Conservation (phyloP, 164 flowering plant genomes). For the Vitis riparia region DNA sequence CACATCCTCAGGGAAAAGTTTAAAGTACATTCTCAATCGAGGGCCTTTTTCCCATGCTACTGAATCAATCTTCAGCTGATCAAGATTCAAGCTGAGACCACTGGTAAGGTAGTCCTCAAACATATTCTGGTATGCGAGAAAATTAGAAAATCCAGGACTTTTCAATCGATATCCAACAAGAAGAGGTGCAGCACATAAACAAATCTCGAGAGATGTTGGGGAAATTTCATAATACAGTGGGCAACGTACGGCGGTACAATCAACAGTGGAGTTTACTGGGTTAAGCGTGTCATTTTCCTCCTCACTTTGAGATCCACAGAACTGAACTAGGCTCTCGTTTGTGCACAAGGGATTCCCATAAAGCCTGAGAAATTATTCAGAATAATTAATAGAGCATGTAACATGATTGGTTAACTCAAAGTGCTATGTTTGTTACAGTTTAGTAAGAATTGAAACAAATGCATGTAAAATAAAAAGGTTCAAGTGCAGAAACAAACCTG, state of each 20-base stretch:
- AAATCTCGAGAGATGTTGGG: slow-evolving; percentile 37
- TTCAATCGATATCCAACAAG: slow-evolving; percentile 78
- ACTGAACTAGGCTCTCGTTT: slow-evolving; percentile 25
- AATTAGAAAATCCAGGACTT: slow-evolving; percentile 81
- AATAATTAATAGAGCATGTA: background rate
- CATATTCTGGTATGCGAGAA: slow-evolving; percentile 35
- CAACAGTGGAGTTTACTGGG: slow-evolving; percentile 6
- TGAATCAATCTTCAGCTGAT: slow-evolving; percentile 53
- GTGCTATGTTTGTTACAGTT: too few species aligned
- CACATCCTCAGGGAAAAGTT: slow-evolving; percentile 56
- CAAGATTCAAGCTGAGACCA: slow-evolving; percentile 47
- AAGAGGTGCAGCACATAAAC: slow-evolving; percentile 81
- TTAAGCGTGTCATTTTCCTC: slow-evolving; percentile 1
- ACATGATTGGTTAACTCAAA: too few species aligned
- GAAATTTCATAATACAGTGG: slow-evolving; percentile 58
- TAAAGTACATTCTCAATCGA: slow-evolving; percentile 64
- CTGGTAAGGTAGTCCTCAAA: slow-evolving; percentile 53
- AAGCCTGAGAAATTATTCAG: slow-evolving; percentile 50
- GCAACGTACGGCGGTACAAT: slow-evolving; percentile 46
- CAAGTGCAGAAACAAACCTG: slow-evolving; percentile 42
- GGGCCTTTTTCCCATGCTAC: slow-evolving; percentile 72
- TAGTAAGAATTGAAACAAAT: background rate
- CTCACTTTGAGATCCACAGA: slow-evolving; percentile 44
- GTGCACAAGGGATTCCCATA: slow-evolving; percentile 72
- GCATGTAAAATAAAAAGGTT: slow-evolving; percentile 3